These are phyloP conservation scores for Lathyrus oleraceus DNA, from an alignment of 306 rosid species.

Conservation along the genomic window DNA sequence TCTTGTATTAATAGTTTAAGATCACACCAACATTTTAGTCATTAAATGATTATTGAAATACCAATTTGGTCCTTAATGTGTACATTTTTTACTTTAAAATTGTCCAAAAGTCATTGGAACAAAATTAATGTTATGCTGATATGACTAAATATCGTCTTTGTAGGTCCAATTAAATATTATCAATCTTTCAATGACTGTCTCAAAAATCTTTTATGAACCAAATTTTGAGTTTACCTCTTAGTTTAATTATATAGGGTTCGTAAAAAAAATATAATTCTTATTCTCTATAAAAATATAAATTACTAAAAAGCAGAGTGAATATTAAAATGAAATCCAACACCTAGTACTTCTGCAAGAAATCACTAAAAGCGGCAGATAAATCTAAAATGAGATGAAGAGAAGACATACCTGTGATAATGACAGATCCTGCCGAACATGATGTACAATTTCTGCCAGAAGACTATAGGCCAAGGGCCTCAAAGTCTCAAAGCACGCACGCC, in stretches of 20 bases:
- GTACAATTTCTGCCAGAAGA: constrained; percentile 97
- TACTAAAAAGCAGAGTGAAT: background rate
- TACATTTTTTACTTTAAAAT: constrained; percentile 12
- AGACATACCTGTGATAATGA: constrained; percentile 77
- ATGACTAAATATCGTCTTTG: constrained; percentile 15
- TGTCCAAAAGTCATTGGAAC: background rate
- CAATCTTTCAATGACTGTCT: background rate
- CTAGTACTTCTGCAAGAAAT: constrained; percentile 15
- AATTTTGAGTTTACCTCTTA: background rate
- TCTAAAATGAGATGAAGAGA: constrained; percentile 21
- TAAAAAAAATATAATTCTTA: background rate
- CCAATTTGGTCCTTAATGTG: background rate
- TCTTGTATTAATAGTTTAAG: background rate
- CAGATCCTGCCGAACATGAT: constrained; percentile 94
- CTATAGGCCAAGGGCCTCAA: constrained; percentile 96
- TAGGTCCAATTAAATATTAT: constrained; percentile 6
- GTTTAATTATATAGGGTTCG: background rate
- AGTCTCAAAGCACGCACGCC: constrained; percentile 97
- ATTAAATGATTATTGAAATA: constrained; percentile 15
- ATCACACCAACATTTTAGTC: background rate
- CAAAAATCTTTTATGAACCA: background rate
- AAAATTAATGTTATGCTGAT: constrained; percentile 4
- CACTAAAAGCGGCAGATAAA: constrained; percentile 9
- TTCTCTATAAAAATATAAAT: constrained; percentile 7
- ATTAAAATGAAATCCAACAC: background rate